Conservation (phyloP, 2,329 filamentous ascomycete species). For the Fusarium sp. region DNA sequence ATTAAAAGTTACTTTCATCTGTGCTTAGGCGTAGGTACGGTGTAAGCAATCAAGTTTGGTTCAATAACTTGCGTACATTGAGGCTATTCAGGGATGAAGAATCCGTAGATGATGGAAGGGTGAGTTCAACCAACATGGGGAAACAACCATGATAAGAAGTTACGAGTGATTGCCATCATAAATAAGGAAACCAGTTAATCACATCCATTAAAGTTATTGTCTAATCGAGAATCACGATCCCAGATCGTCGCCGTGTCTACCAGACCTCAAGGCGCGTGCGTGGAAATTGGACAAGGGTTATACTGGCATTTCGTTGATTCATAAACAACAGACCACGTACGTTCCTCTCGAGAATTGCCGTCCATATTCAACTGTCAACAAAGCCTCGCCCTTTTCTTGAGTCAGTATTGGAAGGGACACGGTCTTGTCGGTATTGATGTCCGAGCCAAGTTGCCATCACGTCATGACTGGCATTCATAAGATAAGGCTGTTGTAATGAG, state of each 20-base stretch:
- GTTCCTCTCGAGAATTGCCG: slow-evolving; percentile 17
- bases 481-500: slow-evolving; percentile 15
- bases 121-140: background rate
- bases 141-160: background rate
- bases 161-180: background rate
- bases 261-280: slow-evolving; percentile 1
- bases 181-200: background rate
- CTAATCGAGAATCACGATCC: slow-evolving; percentile 18
- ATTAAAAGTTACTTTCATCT: background rate
- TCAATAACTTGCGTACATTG: background rate
- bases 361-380: background rate
- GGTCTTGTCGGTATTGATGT: background rate
- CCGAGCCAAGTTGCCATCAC: slow-evolving; percentile 11
- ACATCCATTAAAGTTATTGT: background rate
- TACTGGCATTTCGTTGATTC: slow-evolving; percentile 40
- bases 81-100: background rate
- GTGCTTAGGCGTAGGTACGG: background rate
- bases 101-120: background rate
- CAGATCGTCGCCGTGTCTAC: slow-evolving; percentile 26
- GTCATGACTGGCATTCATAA: slow-evolving; percentile 14
- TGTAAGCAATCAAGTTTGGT: background rate
- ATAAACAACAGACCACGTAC: slow-evolving; percentile 8
- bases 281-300: slow-evolving; percentile 16
- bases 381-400: slow-evolving; percentile 16
- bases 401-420: slow-evolving; percentile 5